These are phyloP conservation scores for Phytophthora syringae DNA, from an alignment of 352 stramenopile genomes.

Conservation along the genomic window DNA sequence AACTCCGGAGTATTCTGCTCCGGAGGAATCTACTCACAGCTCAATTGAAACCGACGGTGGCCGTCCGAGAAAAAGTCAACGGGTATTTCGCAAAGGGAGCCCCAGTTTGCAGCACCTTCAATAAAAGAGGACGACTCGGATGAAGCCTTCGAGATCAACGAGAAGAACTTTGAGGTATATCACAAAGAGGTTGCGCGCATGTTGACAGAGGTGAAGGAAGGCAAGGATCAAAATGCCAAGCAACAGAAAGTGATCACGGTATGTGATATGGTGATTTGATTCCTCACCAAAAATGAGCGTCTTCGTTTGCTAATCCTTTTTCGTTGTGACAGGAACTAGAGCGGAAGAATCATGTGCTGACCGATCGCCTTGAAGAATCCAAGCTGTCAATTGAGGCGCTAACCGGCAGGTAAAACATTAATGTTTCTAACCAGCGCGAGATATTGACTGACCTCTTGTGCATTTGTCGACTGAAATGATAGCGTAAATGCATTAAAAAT, in stretches of 20 bases:
- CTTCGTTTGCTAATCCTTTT: neutral
- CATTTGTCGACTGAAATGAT: neutral
- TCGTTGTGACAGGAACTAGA: slow-evolving; percentile 25
- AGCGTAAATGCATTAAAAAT: slow-evolving; percentile 79
- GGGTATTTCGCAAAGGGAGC: neutral
- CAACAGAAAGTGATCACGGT: slow-evolving; percentile 78
- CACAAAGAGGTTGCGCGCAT: slow-evolving; percentile 72
- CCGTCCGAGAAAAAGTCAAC: neutral
- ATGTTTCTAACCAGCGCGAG: neutral
- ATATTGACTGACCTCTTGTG: neutral
- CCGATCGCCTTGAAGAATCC: slow-evolving; percentile 69
- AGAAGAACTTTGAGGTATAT: slow-evolving; percentile 75
- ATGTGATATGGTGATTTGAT: slow-evolving; percentile 10
- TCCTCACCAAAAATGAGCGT: neutral
- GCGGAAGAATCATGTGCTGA: slow-evolving; percentile 65
- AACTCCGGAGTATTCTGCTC: neutral
- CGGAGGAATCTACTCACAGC: slow-evolving; percentile 3
- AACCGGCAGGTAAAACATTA: slow-evolving; percentile 54
- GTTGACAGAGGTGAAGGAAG: slow-evolving; percentile 69
- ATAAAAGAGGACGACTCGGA: slow-evolving; percentile 27
- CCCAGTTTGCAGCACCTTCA: neutral
- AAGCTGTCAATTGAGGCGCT: slow-evolving; percentile 74
- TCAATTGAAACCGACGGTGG: slow-evolving; percentile 2
- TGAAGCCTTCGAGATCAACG: slow-evolving; percentile 49
- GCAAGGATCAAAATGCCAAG: slow-evolving; percentile 59